phyloP scores from a whole-genome alignment of 805 yeast species.

The Kodamaea fukazawae region DNA sequence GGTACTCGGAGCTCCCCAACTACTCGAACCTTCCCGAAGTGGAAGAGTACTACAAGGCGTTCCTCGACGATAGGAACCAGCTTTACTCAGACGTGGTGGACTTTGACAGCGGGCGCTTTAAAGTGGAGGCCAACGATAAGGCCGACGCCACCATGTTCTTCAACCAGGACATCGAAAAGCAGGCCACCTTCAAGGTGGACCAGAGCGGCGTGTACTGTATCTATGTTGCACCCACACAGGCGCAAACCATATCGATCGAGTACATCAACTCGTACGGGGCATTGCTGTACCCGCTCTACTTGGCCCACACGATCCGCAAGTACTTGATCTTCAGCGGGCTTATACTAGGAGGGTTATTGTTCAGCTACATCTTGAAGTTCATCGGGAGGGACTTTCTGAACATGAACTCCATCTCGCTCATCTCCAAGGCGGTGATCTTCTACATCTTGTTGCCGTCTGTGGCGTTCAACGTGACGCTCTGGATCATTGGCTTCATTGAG shows the following conservation, averaged over 20 bases:
- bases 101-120: too few relatives aligned
- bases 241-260: conserved; percentile 18
- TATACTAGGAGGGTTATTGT: conserved; percentile 19
- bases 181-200: conserved; percentile 15
- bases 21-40: conserved; percentile 18
- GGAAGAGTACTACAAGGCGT: conserved; percentile 13
- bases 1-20: conserved; percentile 19
- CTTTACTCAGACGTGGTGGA: too few relatives aligned
- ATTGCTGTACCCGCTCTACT: conserved; percentile 18
- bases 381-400: conserved; percentile 27
- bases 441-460: conserved; percentile 23
- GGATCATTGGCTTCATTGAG: conserved; percentile 5
- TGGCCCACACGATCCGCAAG: conserved; percentile 15
- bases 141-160: conserved; percentile 2
- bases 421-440: conserved; percentile 28
- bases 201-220: conserved; percentile 31
- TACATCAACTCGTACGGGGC: conserved; percentile 25
- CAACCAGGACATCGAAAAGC: conserved; percentile 8
- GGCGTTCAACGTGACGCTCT: neutral
- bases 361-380: conserved; percentile 24
- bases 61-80: neutral
- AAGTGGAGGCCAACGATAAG: too few relatives aligned
- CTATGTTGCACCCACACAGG: conserved; percentile 22
- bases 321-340: conserved; percentile 16
- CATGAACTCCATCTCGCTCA: conserved; percentile 26